Base-by-base conservation (phyloP, 1,139 yeast species). In the Geotrichum siamense region DNA sequence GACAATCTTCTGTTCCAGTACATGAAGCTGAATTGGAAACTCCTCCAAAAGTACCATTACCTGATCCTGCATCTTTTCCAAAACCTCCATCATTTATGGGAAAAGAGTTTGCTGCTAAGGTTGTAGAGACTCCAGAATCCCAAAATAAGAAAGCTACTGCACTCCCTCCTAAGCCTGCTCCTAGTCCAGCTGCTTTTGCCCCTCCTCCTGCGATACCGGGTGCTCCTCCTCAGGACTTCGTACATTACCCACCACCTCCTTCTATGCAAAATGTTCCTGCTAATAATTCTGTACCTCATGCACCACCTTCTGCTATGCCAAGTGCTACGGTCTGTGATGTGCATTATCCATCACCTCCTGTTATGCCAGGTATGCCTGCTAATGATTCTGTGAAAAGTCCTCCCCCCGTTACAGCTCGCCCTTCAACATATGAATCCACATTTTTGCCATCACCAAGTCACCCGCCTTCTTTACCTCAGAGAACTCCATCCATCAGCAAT, bases 41-140 rank as follows among this genome's bases (percentile, higher is more conserved):
- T 19, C 41, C 44, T 17, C 16, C 27, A 9, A 44, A 33, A 25
- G 37, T 42, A 3, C 45, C 44, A 9, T 30, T 44, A 6, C 48
- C 48, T 13, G 48, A 44, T 34, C 48, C 48, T 15, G 28, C 15
- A n/a, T 40, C 45, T 10, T 44, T 44, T 33, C 48, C 48, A n/a
- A 44, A 30, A 28, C 33, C 36, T 22, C 37, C 37, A 20, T 32
- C 32, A 20, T 32, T 33, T 25, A 21, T 27, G 12, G 38, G 19
- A 30, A 38, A n/a, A 6, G 5, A 19, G 13, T 22, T 31, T 41
- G 15, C 38, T 36, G 19, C 21, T 26, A 32, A 27, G 21, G 13
- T 21, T 23, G 6, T 23, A 8, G 26, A 23, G 26, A 19, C 37
- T 33, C 34, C 34, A 13, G 37, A 12, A 19, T 4, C 37, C 17